Base-by-base conservation (phyloP, 2,329 filamentous ascomycete species). In the Ceratocystiopsis sp. region DNA sequence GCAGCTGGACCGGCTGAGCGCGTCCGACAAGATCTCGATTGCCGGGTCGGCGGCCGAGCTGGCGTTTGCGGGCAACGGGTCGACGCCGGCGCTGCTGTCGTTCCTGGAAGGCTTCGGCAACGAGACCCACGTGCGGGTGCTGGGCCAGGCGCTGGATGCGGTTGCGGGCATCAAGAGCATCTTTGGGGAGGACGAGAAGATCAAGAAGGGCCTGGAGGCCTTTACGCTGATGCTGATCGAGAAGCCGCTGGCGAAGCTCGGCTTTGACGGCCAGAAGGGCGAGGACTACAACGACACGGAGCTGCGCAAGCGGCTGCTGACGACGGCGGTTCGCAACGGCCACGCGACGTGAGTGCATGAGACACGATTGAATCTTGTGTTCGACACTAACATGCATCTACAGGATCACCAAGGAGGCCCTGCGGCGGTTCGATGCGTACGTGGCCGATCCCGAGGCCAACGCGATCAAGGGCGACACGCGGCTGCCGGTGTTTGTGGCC, bases 11-110 rank as follows among this genome's bases (percentile, higher is more conserved):
- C 77, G 78, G 51, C 70, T 98, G 19, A 83, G 71, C 49, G 78
- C 81, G 7, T 77, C 89, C 57, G 91, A 98, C 64, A 93, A 91
- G 66, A 94, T 96, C 53, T 84, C 85, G 36, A 75, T 95, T 42
- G 75, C 95, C 46, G 86, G 84, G 47, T 93, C 94, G 54, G 85
- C 89, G 17, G 82, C 83, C 39, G 86, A 91, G 41, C 73, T 96
- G 50, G 86, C 91, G 35, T 77, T 93, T 47, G 83, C 91, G 45
- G 91, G 91, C 18, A 76, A 91, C 56, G 80, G 81, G 41, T 84
- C 76, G 4, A 94, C 87, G 0, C 68, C 85, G 19, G 82, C 83
- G 10, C 69, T 98, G 13, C 66, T 98, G 29, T 78, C 82, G 13
- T 82, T 98, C 53, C 64, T 94, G 12, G 75, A 93, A 58, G 81